Evolutionary conservation across 164 flowering plant genomes (phyloP), one percentile per base, ranked within the genome.

Genomic region (Buxus sempervirens): DNA sequence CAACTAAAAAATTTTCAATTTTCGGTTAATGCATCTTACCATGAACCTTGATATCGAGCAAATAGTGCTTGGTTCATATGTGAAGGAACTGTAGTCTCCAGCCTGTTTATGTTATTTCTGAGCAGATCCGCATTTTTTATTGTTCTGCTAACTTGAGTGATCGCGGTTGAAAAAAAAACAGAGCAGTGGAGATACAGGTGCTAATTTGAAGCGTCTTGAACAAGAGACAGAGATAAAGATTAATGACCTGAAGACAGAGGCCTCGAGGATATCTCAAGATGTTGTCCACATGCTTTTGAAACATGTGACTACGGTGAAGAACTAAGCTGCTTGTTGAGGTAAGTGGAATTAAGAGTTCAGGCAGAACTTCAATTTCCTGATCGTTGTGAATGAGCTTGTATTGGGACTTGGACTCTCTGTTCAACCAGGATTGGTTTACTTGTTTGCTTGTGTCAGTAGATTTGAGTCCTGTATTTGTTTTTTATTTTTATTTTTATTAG

Each of bases 151-250:
- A 63, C 53, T 60, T 38, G 38, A 32, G 1, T 45, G 51, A 45
- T 10, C 18, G 12, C 5, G 2, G 58, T 16, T 66, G 27, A 8
- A 22, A 0, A n/a, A 41, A 23, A 48, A 42, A 82, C 95, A 94
- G 98, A 90, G 82, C 64, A 91, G 93, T 65, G 98, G 98, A 58
- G 96, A 89, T 78, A 86, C 98, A 0, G 96, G 98, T 69, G 88
- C 96, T 25, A 94, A 91, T 67, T 90, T 85, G 60, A 94, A 91
- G 83, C 86, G 96, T 54, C 97, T 91, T 42, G 98, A 94, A 58
- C 67, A 64, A 70, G 98, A 94, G 77, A 94, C 98, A 1, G 86
- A 76, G 3, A 77, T 18, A 14, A 94, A 88, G 80, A 94, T 91
- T 56, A 25, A 73, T 12, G 79, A 86, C 68, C 80, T 91, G 79